These are phyloP conservation scores for Neofusicoccum kwambonambiense DNA, from an alignment of 2,329 filamentous ascomycete species.

Conservation along the genomic window DNA sequence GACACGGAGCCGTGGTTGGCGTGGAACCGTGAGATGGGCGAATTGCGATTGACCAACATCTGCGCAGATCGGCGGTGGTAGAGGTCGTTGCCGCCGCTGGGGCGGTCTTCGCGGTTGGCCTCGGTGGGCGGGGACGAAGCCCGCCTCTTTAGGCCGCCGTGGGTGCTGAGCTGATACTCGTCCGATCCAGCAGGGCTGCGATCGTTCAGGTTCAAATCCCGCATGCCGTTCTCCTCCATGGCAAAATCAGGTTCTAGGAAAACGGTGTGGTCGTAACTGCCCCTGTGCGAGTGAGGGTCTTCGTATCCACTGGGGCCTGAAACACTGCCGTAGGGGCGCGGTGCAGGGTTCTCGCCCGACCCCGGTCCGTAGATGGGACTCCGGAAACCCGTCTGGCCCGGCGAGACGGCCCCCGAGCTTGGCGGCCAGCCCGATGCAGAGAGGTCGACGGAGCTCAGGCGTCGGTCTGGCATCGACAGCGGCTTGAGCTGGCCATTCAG, in stretches of 20 bases:
- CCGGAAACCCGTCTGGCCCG: constrained; percentile 42
- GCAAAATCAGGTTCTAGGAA: constrained; percentile 52
- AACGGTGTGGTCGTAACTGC: constrained; percentile 62
- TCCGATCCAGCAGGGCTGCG: constrained; percentile 47
- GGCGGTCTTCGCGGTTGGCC: constrained; percentile 47
- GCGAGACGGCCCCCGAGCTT: constrained; percentile 44
- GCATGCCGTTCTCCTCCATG: constrained; percentile 55
- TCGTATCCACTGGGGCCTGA: constrained; percentile 49
- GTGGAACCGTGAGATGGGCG: constrained; percentile 55
- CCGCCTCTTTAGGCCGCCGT: constrained; percentile 61
- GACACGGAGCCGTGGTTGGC: constrained; percentile 62
- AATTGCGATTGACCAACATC: constrained; percentile 55
- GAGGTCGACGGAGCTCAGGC: constrained; percentile 34
- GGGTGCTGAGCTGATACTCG: constrained; percentile 44
- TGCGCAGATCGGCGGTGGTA: constrained; percentile 56
- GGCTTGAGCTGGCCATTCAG: constrained; percentile 46
- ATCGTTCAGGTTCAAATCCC: constrained; percentile 55
- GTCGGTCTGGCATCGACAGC: constrained; percentile 45
- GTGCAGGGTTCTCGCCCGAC: constrained; percentile 24
- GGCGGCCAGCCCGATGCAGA: constrained; percentile 42
- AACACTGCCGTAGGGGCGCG: constrained; percentile 48
- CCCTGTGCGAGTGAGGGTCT: constrained; percentile 54
- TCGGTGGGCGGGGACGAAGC: constrained; percentile 64
- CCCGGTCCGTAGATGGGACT: constrained; percentile 41
- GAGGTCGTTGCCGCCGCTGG: constrained; percentile 47